Evolutionary conservation across 2,329 filamentous ascomycete genomes (phyloP).

Genomic region (Stachybotrys echinatus): DNA sequence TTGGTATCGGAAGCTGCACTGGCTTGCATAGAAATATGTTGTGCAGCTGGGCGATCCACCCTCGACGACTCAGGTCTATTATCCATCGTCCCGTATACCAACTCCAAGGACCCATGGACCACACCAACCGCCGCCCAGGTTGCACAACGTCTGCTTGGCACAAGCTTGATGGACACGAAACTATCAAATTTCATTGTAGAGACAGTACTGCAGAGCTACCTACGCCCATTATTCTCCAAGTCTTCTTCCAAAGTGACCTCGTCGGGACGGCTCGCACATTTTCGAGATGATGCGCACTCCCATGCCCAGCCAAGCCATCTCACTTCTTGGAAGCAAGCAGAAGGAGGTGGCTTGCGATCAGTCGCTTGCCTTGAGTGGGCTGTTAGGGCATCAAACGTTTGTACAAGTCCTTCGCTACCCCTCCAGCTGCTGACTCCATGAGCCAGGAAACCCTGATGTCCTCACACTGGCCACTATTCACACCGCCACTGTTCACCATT

Average conservation of each 20-base stretch:
- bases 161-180: slow-evolving; percentile 12
- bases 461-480: slow-evolving; percentile 60
- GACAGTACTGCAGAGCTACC: slow-evolving; percentile 55
- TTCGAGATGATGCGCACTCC: slow-evolving; percentile 7
- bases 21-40: slow-evolving; percentile 20
- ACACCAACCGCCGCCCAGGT: slow-evolving; percentile 20
- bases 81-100: slow-evolving; percentile 23
- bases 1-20: slow-evolving; percentile 18
- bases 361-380: slow-evolving; percentile 44
- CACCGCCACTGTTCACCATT: slow-evolving; percentile 65
- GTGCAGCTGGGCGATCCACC: slow-evolving; percentile 1
- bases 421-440: background rate
- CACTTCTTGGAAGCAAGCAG: slow-evolving; percentile 15
- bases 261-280: slow-evolving; percentile 22
- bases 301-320: slow-evolving; percentile 2
- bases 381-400: slow-evolving; percentile 45
- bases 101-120: slow-evolving; percentile 31
- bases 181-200: slow-evolving; percentile 39
- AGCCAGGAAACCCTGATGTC: slow-evolving; percentile 7
- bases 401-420: too few species aligned
- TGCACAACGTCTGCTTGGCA: slow-evolving; percentile 25
- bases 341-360: slow-evolving; percentile 9
- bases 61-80: slow-evolving; percentile 19
- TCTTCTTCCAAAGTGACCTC: slow-evolving; percentile 36
- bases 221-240: slow-evolving; percentile 63